Base-by-base conservation (phyloP, 2,329 filamentous ascomycete species). In the Phialophora expanda region DNA sequence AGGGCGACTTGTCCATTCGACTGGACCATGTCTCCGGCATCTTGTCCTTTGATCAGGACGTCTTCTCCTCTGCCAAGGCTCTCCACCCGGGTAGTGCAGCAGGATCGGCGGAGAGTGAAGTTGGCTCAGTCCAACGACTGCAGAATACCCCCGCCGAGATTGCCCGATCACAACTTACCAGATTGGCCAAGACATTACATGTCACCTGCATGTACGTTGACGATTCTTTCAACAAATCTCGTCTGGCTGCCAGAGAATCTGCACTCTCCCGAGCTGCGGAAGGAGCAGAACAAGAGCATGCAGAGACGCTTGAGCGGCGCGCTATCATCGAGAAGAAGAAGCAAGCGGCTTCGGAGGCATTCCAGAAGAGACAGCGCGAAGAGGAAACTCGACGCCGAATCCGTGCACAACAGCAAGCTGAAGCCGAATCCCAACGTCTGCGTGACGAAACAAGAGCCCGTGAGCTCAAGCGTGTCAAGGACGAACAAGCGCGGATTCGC, bases 141-240 rank as follows among this genome's bases (percentile, higher is more conserved):
- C 95, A 99, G 83, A 97, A 92, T 84, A 99, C 95, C 1, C 95
- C 95, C 48, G 94, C 95, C 6, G 95, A 99, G 81, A 99, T 99
- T 78, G 93, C 97, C 67, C 92, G 95, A 72, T 93, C 94, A 60
- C 94, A 98, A 80, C 88, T 99, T 65, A 92, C 92, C 66, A 92
- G 95, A 62, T 86, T 99, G 64, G 91, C 93, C 62, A 96, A 93
- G 82, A 90, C 92, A 41, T 87, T 99, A 6, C 96, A 92, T 80
- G 88, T 96, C 62, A 96, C 95, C 28, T 97, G 92, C 83, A 93
- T 95, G 84, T 97, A 97, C 79, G 92, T 98, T 65, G 95, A 99
- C 74, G 90, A 94, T 3, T 86, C 87, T 38, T 94, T 96, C 83
- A 95, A 92, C 76, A 89, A 95, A 79, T 86, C 89, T 69, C 91